Percentiles rank a stretch among this genome's conserved stretches.
phyloP scores from a whole-genome alignment of 1,284 basidiomycete genomes.

The Pseudozyma hubeiensis region DNA sequence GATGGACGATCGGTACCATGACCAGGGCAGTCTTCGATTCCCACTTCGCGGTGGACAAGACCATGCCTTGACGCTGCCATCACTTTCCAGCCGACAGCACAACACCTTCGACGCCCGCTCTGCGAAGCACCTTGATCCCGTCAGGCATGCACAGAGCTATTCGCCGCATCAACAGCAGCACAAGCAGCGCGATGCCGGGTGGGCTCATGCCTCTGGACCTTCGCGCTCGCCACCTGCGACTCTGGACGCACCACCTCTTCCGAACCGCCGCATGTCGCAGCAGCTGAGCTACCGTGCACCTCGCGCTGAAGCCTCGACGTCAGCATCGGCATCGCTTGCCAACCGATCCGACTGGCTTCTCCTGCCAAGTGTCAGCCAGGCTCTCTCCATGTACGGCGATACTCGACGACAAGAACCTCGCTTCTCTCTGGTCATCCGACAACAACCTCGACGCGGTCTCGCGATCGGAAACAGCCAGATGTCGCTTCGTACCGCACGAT shows the following conservation, averaged over 20 bases:
- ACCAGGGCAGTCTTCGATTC: conserved; percentile 28
- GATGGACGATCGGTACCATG: conserved; percentile 39
- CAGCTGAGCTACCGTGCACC: conserved; percentile 11
- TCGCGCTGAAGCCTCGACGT: not conserved
- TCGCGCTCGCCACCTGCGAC: conserved; percentile 21
- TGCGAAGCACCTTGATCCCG: not conserved
- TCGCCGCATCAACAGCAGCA: conserved; percentile 2
- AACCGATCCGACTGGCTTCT: conserved; percentile 38
- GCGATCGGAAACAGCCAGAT: conserved; percentile 53
- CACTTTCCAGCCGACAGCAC: not conserved
- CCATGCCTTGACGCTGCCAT: not conserved
- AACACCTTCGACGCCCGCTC: not conserved
- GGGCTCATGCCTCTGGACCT: conserved; percentile 11
- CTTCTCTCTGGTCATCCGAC: conserved; percentile 51
- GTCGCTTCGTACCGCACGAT: conserved; percentile 42
- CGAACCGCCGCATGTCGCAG: conserved; percentile 5
- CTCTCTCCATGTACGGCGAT: conserved; percentile 30
- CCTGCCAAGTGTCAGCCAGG: conserved; percentile 35
- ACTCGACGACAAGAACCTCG: conserved; percentile 20
- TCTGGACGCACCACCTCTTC: not conserved
- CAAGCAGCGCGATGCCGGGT: conserved; percentile 14
- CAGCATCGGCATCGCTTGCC: conserved; percentile 1
- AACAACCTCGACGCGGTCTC: conserved; percentile 46
- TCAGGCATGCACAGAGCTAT: conserved; percentile 1
- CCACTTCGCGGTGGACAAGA: conserved; percentile 13